A percentile compares a stretch with the other conserved stretches of the same genome.
phyloP scores from a whole-genome alignment of 148 eudicot genomes.

The Camellia sinensis region DNA sequence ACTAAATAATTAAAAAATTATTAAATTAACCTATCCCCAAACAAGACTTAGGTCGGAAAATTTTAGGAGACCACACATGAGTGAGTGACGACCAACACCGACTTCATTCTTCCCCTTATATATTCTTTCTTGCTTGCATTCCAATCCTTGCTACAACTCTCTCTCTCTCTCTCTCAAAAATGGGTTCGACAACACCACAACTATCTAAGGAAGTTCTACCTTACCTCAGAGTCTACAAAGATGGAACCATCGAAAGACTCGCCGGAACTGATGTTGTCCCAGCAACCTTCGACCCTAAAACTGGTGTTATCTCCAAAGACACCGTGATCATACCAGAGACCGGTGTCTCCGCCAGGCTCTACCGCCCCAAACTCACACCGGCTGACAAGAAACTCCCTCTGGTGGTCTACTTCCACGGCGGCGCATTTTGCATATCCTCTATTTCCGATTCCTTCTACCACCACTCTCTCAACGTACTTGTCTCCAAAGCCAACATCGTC shows the following conservation, averaged over 20 bases:
- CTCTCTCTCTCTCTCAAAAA: neutral
- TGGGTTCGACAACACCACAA: constrained; percentile 8
- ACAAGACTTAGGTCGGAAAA: no score
- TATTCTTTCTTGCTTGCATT: no score
- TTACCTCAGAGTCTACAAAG: constrained; percentile 42
- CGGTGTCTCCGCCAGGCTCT: constrained; percentile 42
- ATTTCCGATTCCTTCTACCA: constrained; percentile 49
- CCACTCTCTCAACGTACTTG: constrained; percentile 37
- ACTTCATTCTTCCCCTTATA: no score
- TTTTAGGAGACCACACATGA: no score
- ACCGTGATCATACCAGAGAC: constrained; percentile 28
- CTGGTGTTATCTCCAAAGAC: constrained; percentile 49
- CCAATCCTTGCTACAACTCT: neutral
- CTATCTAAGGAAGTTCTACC: constrained; percentile 44
- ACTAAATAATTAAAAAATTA: no score
- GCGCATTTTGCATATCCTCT: constrained; percentile 49
- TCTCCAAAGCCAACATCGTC: constrained; percentile 28
- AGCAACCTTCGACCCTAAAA: constrained; percentile 36
- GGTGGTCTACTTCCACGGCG: constrained; percentile 58
- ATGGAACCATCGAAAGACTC: constrained; percentile 48
- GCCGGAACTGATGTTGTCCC: constrained; percentile 36
- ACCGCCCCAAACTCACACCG: constrained; percentile 25
- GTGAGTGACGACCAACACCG: no score
- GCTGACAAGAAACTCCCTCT: constrained; percentile 32
- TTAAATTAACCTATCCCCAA: no score